Conservation (phyloP, 2,329 filamentous ascomycete species). For the Hypoxylon sp. region DNA sequence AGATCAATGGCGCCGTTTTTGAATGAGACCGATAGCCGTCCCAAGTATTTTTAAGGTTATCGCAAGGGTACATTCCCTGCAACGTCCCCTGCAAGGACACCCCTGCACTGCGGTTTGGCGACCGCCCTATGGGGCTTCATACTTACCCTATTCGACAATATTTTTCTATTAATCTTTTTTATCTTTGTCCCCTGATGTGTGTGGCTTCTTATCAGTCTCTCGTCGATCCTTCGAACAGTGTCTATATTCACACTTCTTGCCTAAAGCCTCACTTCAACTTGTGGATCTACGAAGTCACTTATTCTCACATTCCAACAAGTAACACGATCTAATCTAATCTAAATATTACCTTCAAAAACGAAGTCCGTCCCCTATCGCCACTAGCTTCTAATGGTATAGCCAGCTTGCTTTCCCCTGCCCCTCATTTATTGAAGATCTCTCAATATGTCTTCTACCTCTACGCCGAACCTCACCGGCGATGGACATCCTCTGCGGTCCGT, state of each 20-base stretch:
- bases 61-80: slow-evolving; percentile 36
- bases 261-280: neutral
- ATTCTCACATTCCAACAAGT: neutral
- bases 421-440: slow-evolving; percentile 26
- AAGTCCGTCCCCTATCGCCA: neutral
- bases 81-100: slow-evolving; percentile 33
- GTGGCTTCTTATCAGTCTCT: slow-evolving; percentile 26
- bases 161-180: slow-evolving; percentile 23
- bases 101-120: slow-evolving; percentile 25
- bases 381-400: slow-evolving; percentile 22
- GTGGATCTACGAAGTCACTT: neutral
- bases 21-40: slow-evolving; percentile 7
- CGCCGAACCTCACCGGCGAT: slow-evolving; percentile 46
- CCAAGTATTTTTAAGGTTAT: slow-evolving; percentile 41
- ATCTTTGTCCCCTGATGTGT: slow-evolving; percentile 34
- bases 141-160: slow-evolving; percentile 43
- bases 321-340: slow-evolving; percentile 2
- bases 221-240: slow-evolving; percentile 14
- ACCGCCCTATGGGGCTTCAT: slow-evolving; percentile 10
- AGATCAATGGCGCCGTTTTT: slow-evolving; percentile 1
- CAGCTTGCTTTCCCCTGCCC: slow-evolving; percentile 15
- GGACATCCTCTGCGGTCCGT: slow-evolving; percentile 51
- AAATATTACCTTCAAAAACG: neutral
- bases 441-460: slow-evolving; percentile 48
- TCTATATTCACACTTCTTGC: neutral